These are phyloP conservation scores for Calonectria pauciramosa DNA, from an alignment of 2,329 filamentous ascomycete species.

Conservation along the genomic window DNA sequence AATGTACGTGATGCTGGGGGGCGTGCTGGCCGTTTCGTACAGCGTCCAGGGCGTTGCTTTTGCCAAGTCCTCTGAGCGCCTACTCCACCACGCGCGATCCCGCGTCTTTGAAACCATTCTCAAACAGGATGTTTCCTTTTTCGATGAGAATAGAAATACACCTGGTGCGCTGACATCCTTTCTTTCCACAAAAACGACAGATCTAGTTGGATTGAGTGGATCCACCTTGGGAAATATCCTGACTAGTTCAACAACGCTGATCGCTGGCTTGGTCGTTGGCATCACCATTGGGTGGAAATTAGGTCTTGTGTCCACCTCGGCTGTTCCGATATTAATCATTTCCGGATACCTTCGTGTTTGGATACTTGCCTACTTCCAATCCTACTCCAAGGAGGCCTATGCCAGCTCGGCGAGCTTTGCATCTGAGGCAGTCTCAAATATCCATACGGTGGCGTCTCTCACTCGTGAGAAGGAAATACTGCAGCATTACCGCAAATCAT, in stretches of 20 bases:
- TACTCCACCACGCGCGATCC: constrained; percentile 22
- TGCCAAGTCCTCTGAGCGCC: constrained; percentile 38
- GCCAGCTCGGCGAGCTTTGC: background rate
- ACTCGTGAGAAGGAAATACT: background rate
- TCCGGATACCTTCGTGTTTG: background rate
- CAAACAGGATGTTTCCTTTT: constrained; percentile 57
- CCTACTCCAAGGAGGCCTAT: background rate
- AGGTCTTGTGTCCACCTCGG: constrained; percentile 56
- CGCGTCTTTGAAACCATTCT: constrained; percentile 27
- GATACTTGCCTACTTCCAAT: background rate
- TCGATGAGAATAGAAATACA: constrained; percentile 39
- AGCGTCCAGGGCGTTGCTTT: constrained; percentile 30
- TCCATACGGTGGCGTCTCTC: background rate
- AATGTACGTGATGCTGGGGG: constrained; percentile 63
- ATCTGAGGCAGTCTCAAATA: background rate
- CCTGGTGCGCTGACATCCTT: constrained; percentile 42
- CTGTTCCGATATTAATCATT: background rate
- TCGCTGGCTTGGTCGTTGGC: constrained; percentile 19
- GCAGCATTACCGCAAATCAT: background rate
- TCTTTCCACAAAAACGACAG: constrained; percentile 29
- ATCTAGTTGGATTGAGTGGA: constrained; percentile 28
- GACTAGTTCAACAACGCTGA: constrained; percentile 10
- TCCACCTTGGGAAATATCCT: constrained; percentile 27
- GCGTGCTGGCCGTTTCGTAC: constrained; percentile 53
- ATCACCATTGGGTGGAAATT: constrained; percentile 58